A percentile compares a stretch with the other conserved stretches of the same genome.
Conservation (phyloP, 768 basidiomycete genomes). For the Mycena haematopus region DNA sequence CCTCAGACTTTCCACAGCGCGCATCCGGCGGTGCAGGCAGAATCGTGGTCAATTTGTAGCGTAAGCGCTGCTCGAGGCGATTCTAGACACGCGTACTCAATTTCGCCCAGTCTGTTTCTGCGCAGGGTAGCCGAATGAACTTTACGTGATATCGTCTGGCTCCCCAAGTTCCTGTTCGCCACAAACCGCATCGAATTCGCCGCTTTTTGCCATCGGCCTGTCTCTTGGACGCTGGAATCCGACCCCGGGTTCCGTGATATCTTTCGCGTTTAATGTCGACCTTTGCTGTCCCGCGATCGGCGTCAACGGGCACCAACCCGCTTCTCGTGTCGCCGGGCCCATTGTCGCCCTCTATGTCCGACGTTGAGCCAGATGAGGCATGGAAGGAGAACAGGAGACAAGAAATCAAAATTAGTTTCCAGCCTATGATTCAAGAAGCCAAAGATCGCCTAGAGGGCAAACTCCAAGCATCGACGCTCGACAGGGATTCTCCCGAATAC, state of each 20-base stretch:
- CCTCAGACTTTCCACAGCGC: conserved; percentile 23
- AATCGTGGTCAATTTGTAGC: conserved; percentile 11
- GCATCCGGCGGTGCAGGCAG: conserved; percentile 16
- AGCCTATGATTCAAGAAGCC: conserved; percentile 62
- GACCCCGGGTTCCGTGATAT: conserved; percentile 9
- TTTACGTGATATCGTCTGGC: conserved; percentile 26
- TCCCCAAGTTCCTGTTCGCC: conserved; percentile 25
- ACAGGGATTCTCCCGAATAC: neutral
- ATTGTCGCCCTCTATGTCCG: conserved; percentile 26
- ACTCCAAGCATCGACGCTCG: neutral
- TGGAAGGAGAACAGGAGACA: conserved; percentile 56
- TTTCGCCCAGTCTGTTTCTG: conserved; percentile 1
- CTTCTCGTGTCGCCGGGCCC: neutral
- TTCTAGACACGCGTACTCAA: conserved; percentile 19
- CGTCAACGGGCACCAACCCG: conserved; percentile 14
- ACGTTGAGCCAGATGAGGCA: conserved; percentile 57
- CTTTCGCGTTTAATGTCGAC: conserved; percentile 15
- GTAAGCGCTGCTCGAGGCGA: conserved; percentile 11
- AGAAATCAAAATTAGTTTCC: conserved; percentile 56
- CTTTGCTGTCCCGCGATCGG: conserved; percentile 22
- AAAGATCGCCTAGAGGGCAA: conserved; percentile 62
- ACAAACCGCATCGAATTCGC: conserved; percentile 27
- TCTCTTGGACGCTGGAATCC: neutral
- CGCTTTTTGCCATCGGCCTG: conserved; percentile 15
- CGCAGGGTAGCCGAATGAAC: conserved; percentile 24